Evolutionary conservation across 75 land plant species (phyloP), one percentile per base, ranked within the genome.

Genomic region (Selaginella moellendorffii): DNA sequence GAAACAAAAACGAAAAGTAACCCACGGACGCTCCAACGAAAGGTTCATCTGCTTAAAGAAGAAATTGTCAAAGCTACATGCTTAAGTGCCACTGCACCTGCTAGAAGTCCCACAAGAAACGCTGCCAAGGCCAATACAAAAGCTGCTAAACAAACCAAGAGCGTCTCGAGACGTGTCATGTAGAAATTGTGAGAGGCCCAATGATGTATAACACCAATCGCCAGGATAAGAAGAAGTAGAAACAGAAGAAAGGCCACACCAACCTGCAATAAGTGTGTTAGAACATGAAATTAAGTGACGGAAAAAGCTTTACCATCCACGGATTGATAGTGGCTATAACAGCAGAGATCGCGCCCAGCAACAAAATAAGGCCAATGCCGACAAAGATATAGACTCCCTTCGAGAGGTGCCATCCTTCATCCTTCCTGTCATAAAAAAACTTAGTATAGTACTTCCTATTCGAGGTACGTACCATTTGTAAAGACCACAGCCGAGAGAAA

Each of bases 181-280:
- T 90, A 95, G 67, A 95, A 95, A 56, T 95, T 90, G 74, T 95
- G 88, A 63, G 88, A 90, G 60, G 97, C 99, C 99, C 99, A 95
- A 46, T 76, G 81, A 63, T 95, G 97, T 53, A 84, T 78, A 29
- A 86, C 97, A 68, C 97, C 84, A 70, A 95, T 84, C 27, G 83
- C 79, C 21, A 90, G 73, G 5, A 82, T 84, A 26, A 90, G 64
- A 54, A 90, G 69, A 26, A 95, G 86, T 20, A 95, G 75, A 69
- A 90, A 72, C 26, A 95, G 72, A 42, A 95, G 88, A 61, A 84
- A 90, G 59, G 88, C 80, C 29, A 78, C 85, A 27, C 99, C 99
- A 28, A 95, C 82, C 99, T 95, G 86, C n/a, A 56, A 20, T 20
- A 24, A 56, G 19, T 56, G 8, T 24, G 8, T 20, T 2, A 2